Conservation (phyloP, 2,329 filamentous ascomycete species). For the Rutstroemia sp. region DNA sequence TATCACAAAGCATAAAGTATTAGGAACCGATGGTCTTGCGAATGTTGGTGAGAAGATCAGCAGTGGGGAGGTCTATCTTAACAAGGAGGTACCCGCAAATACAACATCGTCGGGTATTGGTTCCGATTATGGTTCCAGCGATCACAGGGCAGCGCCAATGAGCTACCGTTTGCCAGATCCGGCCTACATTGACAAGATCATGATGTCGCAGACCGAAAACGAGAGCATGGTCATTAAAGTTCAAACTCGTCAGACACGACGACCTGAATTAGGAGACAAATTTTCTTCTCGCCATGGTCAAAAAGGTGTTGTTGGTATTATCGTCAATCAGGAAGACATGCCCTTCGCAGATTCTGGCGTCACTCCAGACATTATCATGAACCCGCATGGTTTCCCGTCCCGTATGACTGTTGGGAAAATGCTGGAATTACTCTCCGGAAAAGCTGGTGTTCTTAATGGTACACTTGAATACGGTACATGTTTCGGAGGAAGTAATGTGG, state of each 20-base stretch:
- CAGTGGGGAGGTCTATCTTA: slow-evolving; percentile 77
- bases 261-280: slow-evolving; percentile 94
- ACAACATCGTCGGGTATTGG: slow-evolving; percentile 66
- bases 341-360: slow-evolving; percentile 89
- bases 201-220: slow-evolving; percentile 82
- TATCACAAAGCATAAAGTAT: slow-evolving; percentile 60
- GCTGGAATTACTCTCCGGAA: slow-evolving; percentile 88
- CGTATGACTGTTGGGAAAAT: slow-evolving; percentile 99
- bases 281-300: slow-evolving; percentile 98
- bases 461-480: slow-evolving; percentile 83
- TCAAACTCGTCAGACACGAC: slow-evolving; percentile 88
- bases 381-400: slow-evolving; percentile 98
- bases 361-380: slow-evolving; percentile 99
- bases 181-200: slow-evolving; percentile 91
- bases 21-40: slow-evolving; percentile 83
- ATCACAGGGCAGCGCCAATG: slow-evolving; percentile 57
- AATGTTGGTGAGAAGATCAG: slow-evolving; percentile 76
- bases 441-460: slow-evolving; percentile 81
- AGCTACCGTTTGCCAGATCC: slow-evolving; percentile 80
- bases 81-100: slow-evolving; percentile 80
- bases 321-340: slow-evolving; percentile 94
- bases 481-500: slow-evolving; percentile 77
- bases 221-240: slow-evolving; percentile 87
- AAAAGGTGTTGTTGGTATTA: slow-evolving; percentile 95
- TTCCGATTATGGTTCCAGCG: slow-evolving; percentile 54